Base-by-base conservation (phyloP, 768 basidiomycete genomes). In the Termitomyces bulborhizus region DNA sequence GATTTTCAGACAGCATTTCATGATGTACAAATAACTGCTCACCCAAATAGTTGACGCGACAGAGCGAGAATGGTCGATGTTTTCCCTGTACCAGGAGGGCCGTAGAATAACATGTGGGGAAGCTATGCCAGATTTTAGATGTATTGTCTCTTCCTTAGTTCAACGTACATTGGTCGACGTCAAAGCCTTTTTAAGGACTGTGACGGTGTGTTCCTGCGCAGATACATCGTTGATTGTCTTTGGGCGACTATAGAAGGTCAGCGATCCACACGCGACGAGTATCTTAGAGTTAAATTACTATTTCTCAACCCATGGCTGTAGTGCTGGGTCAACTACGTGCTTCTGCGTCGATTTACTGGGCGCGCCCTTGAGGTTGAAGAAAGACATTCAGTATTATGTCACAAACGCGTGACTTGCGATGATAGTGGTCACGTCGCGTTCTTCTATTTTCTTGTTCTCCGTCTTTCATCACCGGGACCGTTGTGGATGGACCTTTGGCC, bases 41-140 rank as follows among this genome's bases (percentile, higher is more conserved):
- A 94, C 90, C 97, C 97, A 68, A 96, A 99, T 21, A 99, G 80
- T 69, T 99, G 93, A 51, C 95, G 77, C 36, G 96, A 77, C 50
- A 99, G 76, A 18, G 97, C 97, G 24, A 99, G 84, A 61, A 99
- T 98, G 1, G 97, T 98, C 41, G 93, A 96, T 12, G 97, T 99
- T 71, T 99, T 99, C 41, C 97, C 97, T 12, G 96, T 98, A 32
- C 97, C 97, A 15, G 97, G 97, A 31, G 97, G 97, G 1, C 97
- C 97, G 62, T 99, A 99, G 76, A 99, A 99, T 46, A 99, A 76
- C 95, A 98, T 98, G 66, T 99, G 97, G 5, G 97, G 96, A 50
- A 99, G 79, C 97, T 99, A 66, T 9, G 37, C n/a, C 24, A 6
- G 13, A 47, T 18, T 61, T 21, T 16, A 51, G 43, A 54, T 4